Evolutionary conservation across 176 grass and related monocot genomes (phyloP), one percentile per base, ranked within the genome.

Genomic region (Saccharum officinarum): DNA sequence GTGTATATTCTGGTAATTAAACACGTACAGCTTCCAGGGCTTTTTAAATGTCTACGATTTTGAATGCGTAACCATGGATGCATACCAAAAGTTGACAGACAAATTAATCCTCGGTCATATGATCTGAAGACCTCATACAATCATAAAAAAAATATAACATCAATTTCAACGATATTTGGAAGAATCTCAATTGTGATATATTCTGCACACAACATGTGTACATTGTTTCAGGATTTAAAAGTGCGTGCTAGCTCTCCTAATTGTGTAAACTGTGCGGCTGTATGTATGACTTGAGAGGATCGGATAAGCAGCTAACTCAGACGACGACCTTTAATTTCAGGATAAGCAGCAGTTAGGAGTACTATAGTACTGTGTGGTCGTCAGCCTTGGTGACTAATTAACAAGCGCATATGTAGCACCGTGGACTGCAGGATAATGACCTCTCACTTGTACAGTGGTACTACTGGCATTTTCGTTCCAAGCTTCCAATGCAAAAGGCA

Each of bases 391-490:
- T 65, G 83, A 76, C 66, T 76, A 33, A 41, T 66, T 66, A 79
- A 66, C 55, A 31, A 28, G 70, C 47, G 54, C 54, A 33, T 82
- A 33, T 77, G 83, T 55, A 62, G 88, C 64, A 72, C 34, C 72
- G 79, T 90, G 83, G 66, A 89, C 88, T 46, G 78, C 20, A 63
- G 23, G 88, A 82, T 82, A 86, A 78, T 83, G 88, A 86, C 73
- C 36, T 65, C 79, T 77, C 73, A 78, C 84, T 69, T 26, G 88
- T 59, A 57, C 52, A 84, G 22, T 68, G 59, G 23, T 25, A 31
- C 42, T 70, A 13, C n/a, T 73, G 6, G 42, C 81, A 16, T 82
- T 77, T 57, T 57, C 52, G 80, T 86, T 89, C 39, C 67, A 15
- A 57, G 60, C 30, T 20, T 64, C 59, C 23, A 20, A 18, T 20